Conservation (phyloP, 495 filamentous ascomycete species). For the Xeromyces bisporus region DNA sequence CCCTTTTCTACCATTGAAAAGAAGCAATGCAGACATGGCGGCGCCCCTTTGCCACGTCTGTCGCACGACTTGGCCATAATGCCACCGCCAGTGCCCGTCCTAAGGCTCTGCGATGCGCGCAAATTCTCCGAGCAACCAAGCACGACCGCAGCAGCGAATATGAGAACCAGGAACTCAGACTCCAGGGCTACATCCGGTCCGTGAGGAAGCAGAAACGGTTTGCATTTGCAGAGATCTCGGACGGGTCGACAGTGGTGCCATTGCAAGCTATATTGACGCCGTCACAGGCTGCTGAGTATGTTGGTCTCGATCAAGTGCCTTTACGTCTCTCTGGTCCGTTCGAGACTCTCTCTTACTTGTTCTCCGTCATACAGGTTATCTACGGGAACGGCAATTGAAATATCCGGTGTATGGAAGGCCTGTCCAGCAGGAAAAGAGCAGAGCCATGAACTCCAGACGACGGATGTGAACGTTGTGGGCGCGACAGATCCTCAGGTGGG, state of each 20-base stretch:
- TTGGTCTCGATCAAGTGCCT: no score
- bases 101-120: conserved; percentile 18
- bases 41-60: conserved; percentile 24
- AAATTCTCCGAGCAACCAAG: conserved; percentile 20
- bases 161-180: conserved; percentile 31
- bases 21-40: conserved; percentile 31
- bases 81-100: conserved; percentile 6
- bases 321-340: no score
- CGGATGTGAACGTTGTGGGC: conserved; percentile 52
- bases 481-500: conserved; percentile 57
- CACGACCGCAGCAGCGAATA: conserved; percentile 12
- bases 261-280: conserved; percentile 71
- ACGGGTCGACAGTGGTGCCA: conserved; percentile 66
- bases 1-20: no score
- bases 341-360: no score
- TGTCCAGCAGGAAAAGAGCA: conserved; percentile 54
- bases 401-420: conserved; percentile 63
- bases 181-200: conserved; percentile 70
- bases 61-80: conserved; percentile 15
- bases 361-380: conserved; percentile 45
- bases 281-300: conserved; percentile 61
- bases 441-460: conserved; percentile 62
- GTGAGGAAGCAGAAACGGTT: conserved; percentile 71
- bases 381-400: conserved; percentile 60
- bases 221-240: conserved; percentile 70